phyloP scores from a whole-genome alignment of 768 basidiomycete genomes.

The Suillus cothurnatus region DNA sequence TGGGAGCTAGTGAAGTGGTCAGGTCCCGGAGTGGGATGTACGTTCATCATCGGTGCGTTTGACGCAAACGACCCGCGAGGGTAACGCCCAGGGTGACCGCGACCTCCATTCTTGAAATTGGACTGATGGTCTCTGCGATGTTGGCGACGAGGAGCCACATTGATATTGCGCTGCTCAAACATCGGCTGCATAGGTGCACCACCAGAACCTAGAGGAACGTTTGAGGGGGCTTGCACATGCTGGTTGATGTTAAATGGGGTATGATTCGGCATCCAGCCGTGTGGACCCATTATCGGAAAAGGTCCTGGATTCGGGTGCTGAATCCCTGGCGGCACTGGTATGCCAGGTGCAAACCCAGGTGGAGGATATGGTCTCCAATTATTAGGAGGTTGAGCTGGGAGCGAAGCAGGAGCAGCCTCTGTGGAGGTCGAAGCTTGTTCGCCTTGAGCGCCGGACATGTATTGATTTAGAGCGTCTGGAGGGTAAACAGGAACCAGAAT shows the following conservation, averaged over 20 bases:
- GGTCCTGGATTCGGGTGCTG: constrained; percentile 32
- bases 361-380: constrained; percentile 38
- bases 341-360: constrained; percentile 11
- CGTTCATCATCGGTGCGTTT: neutral
- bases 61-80: constrained; percentile 15
- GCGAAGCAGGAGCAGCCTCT: constrained; percentile 21
- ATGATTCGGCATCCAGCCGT: constrained; percentile 30
- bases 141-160: constrained; percentile 32
- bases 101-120: constrained; percentile 25
- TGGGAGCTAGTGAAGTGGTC: neutral
- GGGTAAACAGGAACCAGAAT: constrained; percentile 72
- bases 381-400: constrained; percentile 31
- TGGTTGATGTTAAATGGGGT: constrained; percentile 24
- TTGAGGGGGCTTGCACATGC: constrained; percentile 20
- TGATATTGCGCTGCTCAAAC: constrained; percentile 26
- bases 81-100: constrained; percentile 24
- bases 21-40: neutral
- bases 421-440: constrained; percentile 21
- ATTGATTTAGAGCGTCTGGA: constrained; percentile 69
- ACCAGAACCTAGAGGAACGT: constrained; percentile 18
- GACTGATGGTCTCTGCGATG: constrained; percentile 33
- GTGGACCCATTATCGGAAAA: constrained; percentile 18
- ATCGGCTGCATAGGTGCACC: constrained; percentile 15
- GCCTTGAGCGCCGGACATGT: constrained; percentile 53
- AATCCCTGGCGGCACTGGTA: constrained; percentile 33